Conservation (phyloP, 345 rosid genomes). For the Eucalyptus decipiens region DNA sequence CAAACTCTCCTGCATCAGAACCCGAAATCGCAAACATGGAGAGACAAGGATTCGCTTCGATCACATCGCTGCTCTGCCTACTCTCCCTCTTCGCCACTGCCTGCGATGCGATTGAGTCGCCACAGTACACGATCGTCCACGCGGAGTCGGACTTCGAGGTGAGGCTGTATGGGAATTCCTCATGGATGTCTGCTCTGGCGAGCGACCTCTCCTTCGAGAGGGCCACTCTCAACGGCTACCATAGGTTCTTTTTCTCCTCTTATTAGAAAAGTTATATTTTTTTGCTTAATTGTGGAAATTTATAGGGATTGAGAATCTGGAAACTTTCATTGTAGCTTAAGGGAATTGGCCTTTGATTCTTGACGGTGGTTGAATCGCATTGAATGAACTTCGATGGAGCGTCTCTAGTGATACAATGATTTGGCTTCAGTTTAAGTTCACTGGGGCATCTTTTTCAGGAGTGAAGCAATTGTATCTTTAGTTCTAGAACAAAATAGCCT, state of each 20-base stretch:
- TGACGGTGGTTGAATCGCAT: not conserved
- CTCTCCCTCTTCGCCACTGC: not conserved
- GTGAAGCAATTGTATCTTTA: not conserved
- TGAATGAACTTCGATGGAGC: not conserved
- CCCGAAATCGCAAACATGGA: not conserved
- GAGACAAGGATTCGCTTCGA: not conserved
- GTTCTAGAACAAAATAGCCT: not conserved
- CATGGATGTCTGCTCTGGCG: conserved; percentile 47
- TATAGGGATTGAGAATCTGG: not conserved
- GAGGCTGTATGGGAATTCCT: conserved; percentile 30
- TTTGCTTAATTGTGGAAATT: not conserved
- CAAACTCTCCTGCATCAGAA: not conserved
- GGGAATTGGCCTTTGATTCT: not conserved
- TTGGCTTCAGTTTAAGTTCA: not conserved
- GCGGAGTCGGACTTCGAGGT: conserved; percentile 52
- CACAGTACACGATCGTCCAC: conserved; percentile 35
- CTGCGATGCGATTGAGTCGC: conserved; percentile 25
- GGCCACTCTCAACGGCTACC: conserved; percentile 48
- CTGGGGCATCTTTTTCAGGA: not conserved
- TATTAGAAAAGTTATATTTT: not conserved
- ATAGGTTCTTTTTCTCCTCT: conserved; percentile 11
- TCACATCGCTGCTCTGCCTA: not conserved
- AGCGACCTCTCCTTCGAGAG: conserved; percentile 41
- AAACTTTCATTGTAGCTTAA: not conserved
- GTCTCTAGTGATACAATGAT: not conserved